Evolutionary conservation across 2,329 filamentous ascomycete species (phyloP).

Genomic region (Pleomassaria siparia): DNA sequence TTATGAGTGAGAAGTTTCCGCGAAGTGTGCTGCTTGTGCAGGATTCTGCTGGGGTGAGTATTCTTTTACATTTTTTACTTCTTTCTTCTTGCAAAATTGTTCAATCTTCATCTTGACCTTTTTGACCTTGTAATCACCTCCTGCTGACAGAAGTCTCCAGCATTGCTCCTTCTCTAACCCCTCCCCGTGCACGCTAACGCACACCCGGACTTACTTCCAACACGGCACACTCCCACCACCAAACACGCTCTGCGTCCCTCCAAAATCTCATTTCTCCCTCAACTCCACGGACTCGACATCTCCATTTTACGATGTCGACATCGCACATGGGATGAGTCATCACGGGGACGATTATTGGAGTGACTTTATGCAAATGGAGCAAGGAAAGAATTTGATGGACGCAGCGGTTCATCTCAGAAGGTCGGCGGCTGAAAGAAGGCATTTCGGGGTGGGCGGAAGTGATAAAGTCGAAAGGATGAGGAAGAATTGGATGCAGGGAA

Average conservation of each 20-base stretch:
- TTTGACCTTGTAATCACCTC: not conserved
- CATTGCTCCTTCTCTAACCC: slow-evolving; percentile 50
- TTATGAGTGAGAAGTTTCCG: slow-evolving; percentile 46
- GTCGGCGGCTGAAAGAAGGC: not conserved
- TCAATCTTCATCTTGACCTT: too few relatives aligned
- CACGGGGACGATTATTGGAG: not conserved
- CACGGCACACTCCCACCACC: slow-evolving; percentile 46
- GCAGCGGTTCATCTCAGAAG: not conserved
- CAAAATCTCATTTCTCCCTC: slow-evolving; percentile 19
- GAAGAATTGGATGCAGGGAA: too few relatives aligned
- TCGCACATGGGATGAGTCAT: not conserved
- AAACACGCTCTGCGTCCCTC: slow-evolving; percentile 47
- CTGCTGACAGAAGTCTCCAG: slow-evolving; percentile 28
- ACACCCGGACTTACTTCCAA: slow-evolving; percentile 45
- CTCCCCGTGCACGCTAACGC: slow-evolving; percentile 37
- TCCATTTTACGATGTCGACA: slow-evolving; percentile 13
- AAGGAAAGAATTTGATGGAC: not conserved
- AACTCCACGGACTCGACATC: slow-evolving; percentile 26
- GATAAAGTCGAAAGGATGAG: too few relatives aligned
- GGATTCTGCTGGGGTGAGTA: slow-evolving; percentile 35
- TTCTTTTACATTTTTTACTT: not conserved
- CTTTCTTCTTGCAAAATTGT: too few relatives aligned
- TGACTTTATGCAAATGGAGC: not conserved
- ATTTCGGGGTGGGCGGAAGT: not conserved
- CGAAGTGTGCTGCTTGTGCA: slow-evolving; percentile 49